Evolutionary conservation across 257 asterid species (phyloP), one percentile per base, ranked within the genome.

Genomic region (Verbena officinalis): DNA sequence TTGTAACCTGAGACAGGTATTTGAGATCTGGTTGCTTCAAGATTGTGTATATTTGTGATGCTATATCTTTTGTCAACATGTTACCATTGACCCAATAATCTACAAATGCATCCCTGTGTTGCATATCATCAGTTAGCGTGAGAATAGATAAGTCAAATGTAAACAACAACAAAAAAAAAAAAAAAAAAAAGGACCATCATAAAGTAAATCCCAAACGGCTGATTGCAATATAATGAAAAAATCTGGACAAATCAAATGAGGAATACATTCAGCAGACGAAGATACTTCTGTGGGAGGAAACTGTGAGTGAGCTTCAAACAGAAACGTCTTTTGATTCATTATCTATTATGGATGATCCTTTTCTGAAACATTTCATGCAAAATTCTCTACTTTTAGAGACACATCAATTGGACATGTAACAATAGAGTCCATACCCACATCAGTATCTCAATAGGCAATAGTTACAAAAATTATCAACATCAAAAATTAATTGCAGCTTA

Each of bases 31-130:
- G 82, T 77, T 88, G 96, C 83, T 94, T 90, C 89, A 94, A 80
- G 73, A 94, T 80, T 64, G 86, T 73, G 76, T 70, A 90, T 69
- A 94, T 68, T 73, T 94, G 99, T 7, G 88, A 69, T 71, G 91
- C 89, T 68, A 74, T 71, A 83, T 94, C 97, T 71, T 90, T 94
- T 10, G 90, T 83, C 89, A 94, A 81, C 95, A 90, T 84, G 77
- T 83, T 94, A 51, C 84, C 87, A 54, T 84, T 84, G 67, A 90
- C 72, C 97, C 99, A 94, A 77, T 77, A 88, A 65, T 94, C 83
- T 13, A 85, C 95, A 84, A 94, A 94, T 13, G 97, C 95, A 80
- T 88, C 97, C 83, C 99, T 94, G 78, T 67, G n/a, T 61, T 40
- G 56, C 77, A 77, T 21, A 61, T 62, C 38, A 68, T 53, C 11